These are phyloP conservation scores for Leonotis leonurus DNA, from an alignment of 257 asterid species.

Conservation along the genomic window DNA sequence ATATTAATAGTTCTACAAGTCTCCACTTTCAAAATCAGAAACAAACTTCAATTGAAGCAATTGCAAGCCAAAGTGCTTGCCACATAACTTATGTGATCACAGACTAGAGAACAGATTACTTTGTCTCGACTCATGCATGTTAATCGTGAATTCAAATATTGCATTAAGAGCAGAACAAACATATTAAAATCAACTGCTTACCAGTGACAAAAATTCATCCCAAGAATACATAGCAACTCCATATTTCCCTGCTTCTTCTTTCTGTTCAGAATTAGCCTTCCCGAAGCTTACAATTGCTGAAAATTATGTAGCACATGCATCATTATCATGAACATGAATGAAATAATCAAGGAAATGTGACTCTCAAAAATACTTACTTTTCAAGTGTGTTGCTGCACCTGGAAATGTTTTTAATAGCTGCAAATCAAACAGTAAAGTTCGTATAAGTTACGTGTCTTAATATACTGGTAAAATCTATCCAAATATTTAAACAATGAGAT, in stretches of 20 bases:
- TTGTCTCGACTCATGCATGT: neutral
- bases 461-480: slow-evolving; percentile 6
- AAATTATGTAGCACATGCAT: slow-evolving; percentile 16
- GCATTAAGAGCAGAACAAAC: slow-evolving; percentile 11
- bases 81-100: no score
- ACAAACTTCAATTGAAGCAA: neutral
- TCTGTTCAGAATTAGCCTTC: slow-evolving; percentile 56
- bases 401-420: slow-evolving; percentile 87
- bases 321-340: slow-evolving; percentile 10
- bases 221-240: slow-evolving; percentile 64
- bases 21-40: slow-evolving; percentile 5
- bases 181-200: slow-evolving; percentile 29
- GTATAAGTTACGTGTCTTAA: slow-evolving; percentile 17
- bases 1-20: neutral
- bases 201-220: slow-evolving; percentile 72
- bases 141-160: neutral
- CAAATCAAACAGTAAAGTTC: slow-evolving; percentile 26
- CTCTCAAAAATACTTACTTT: slow-evolving; percentile 45
- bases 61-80: neutral
- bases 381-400: slow-evolving; percentile 51
- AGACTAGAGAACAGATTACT: slow-evolving; percentile 5
- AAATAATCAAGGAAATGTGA: slow-evolving; percentile 15
- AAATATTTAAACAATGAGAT: slow-evolving; percentile 5
- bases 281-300: slow-evolving; percentile 92
- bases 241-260: slow-evolving; percentile 54